These are phyloP conservation scores for Cladosporium sp. DNA, from an alignment of 2,329 filamentous ascomycete species.

Conservation along the genomic window DNA sequence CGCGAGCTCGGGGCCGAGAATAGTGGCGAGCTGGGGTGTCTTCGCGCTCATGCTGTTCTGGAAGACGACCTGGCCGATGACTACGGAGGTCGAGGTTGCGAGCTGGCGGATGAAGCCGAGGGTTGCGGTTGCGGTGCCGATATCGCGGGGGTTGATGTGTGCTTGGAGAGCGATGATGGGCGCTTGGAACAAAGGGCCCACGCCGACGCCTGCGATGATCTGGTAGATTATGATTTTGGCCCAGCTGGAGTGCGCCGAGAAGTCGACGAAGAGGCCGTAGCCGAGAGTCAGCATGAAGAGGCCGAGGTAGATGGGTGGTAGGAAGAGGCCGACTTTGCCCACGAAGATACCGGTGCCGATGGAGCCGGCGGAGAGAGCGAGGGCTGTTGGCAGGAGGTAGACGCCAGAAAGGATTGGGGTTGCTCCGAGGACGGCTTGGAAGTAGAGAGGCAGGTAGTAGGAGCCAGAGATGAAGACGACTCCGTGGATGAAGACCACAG, in stretches of 20 bases:
- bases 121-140: conserved; percentile 67
- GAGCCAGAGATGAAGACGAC: conserved; percentile 74
- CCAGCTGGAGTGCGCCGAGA: conserved; percentile 37
- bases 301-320: conserved; percentile 53
- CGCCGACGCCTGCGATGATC: conserved; percentile 62
- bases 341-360: conserved; percentile 43
- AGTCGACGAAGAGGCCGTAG: conserved; percentile 41
- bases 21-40: conserved; percentile 47
- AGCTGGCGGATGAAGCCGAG: conserved; percentile 69
- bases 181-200: conserved; percentile 69
- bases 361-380: conserved; percentile 35
- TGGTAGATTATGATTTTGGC: conserved; percentile 53
- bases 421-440: conserved; percentile 71
- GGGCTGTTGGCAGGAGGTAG: conserved; percentile 44
- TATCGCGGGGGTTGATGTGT: conserved; percentile 61
- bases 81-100: conserved; percentile 66
- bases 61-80: conserved; percentile 76
- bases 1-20: conserved; percentile 55
- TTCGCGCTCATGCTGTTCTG: conserved; percentile 70
- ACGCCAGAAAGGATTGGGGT: conserved; percentile 71
- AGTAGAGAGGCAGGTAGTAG: conserved; percentile 85
- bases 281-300: conserved; percentile 41
- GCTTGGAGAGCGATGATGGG: conserved; percentile 69
- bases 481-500: conserved; percentile 70
- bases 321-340: conserved; percentile 48